Conservation (phyloP, 176 grass and related monocot genomes). For the Oryza coarctata region DNA sequence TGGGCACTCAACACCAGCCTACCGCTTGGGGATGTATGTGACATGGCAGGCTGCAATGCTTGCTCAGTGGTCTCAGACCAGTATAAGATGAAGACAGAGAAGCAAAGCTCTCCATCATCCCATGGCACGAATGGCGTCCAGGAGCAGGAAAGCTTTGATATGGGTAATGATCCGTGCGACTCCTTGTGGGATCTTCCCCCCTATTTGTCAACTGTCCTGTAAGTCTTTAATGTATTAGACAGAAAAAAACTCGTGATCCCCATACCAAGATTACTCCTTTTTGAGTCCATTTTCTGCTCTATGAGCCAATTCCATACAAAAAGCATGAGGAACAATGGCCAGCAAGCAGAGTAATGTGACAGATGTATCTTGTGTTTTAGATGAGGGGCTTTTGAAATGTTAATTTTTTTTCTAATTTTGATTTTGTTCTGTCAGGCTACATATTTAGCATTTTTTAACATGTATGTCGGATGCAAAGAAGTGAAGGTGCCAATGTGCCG, state of each 20-base stretch:
- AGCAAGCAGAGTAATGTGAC: conserved; percentile 35
- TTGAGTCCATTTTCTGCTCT: conserved; percentile 36
- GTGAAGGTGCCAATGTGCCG: not conserved
- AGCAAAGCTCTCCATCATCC: conserved; percentile 34
- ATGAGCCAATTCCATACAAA: conserved; percentile 50
- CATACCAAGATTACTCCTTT: not conserved
- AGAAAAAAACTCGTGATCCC: conserved; percentile 12
- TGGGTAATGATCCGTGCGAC: conserved; percentile 44
- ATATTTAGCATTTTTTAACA: not conserved
- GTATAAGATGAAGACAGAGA: conserved; percentile 49
- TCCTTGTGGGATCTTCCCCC: conserved; percentile 61
- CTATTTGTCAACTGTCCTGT: conserved; percentile 52
- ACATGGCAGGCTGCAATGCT: not conserved
- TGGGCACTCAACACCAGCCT: conserved; percentile 36
- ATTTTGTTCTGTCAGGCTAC: not conserved
- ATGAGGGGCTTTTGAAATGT: not conserved
- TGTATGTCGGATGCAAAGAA: not conserved
- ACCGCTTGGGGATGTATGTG: not conserved
- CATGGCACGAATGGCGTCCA: conserved; percentile 33
- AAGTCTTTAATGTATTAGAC: conserved; percentile 49
- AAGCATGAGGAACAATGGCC: conserved; percentile 53
- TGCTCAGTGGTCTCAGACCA: conserved; percentile 13
- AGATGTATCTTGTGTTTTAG: conserved; percentile 3
- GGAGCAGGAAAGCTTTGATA: conserved; percentile 32
- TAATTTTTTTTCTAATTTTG: not conserved